A percentile compares a stretch with the other conserved stretches of the same genome.
Conservation (phyloP, 768 basidiomycete species). For the Suillus alpinus region DNA sequence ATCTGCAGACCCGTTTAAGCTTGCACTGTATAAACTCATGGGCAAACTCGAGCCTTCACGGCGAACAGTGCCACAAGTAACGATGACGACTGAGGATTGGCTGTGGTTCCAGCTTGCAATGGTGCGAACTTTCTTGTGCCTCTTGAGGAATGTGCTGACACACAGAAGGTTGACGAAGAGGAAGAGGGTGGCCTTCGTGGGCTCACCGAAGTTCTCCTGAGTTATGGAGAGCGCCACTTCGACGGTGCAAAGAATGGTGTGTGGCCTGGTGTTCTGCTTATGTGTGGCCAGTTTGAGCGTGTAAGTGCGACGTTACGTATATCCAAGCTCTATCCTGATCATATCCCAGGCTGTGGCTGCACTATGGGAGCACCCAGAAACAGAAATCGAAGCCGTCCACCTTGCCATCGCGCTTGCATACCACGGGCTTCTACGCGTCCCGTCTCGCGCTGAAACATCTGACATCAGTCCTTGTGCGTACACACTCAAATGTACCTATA, state of each 20-base stretch:
- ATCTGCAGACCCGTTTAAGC: slow-evolving; percentile 91
- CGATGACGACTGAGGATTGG: slow-evolving; percentile 95
- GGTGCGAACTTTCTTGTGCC: slow-evolving; percentile 35
- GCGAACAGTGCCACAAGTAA: slow-evolving; percentile 79
- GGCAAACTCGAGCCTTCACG: slow-evolving; percentile 84
- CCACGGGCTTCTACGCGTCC: slow-evolving; percentile 86
- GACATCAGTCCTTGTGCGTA: slow-evolving; percentile 79
- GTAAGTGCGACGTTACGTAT: slow-evolving; percentile 39
- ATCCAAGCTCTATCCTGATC: not conserved
- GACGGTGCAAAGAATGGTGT: slow-evolving; percentile 63
- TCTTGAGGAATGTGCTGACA: not conserved
- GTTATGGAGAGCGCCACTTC: slow-evolving; percentile 82
- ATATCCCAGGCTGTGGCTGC: slow-evolving; percentile 79
- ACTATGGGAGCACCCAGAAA: slow-evolving; percentile 81
- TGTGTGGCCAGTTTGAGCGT: slow-evolving; percentile 93
- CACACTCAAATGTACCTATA: not conserved
- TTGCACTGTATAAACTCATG: slow-evolving; percentile 93
- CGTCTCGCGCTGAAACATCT: slow-evolving; percentile 76
- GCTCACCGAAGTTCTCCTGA: slow-evolving; percentile 70
- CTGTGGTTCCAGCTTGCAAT: slow-evolving; percentile 95
- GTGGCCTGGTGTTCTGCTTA: slow-evolving; percentile 82
- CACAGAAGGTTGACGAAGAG: slow-evolving; percentile 68
- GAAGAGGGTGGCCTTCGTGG: slow-evolving; percentile 74
- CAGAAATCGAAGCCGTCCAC: slow-evolving; percentile 93
- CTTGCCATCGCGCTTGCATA: slow-evolving; percentile 89